phyloP scores from a whole-genome alignment of 371 early-diverging fungal species.

The Saksenaea vasiformis region DNA sequence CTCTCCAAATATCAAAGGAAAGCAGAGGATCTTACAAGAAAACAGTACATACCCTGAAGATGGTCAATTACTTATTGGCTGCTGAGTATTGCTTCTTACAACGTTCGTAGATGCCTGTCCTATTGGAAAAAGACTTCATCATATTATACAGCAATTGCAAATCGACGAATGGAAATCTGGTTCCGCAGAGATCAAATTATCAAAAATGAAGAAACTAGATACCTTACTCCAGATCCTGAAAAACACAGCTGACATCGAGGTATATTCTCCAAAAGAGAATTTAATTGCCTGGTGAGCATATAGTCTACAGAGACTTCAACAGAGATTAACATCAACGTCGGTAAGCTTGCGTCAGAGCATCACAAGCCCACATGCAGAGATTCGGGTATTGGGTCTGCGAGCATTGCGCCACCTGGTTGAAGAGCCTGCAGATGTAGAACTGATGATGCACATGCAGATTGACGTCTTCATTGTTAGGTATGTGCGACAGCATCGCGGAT shows the following conservation, averaged over 20 bases:
- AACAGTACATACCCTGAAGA: slow-evolving; percentile 49
- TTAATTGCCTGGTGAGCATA: slow-evolving; percentile 34
- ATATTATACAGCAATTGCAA: slow-evolving; percentile 33
- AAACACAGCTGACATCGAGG: slow-evolving; percentile 43
- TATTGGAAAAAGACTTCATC: slow-evolving; percentile 34
- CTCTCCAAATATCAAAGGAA: slow-evolving; percentile 34
- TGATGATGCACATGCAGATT: slow-evolving; percentile 55
- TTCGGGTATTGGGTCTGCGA: slow-evolving; percentile 56
- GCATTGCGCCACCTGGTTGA: slow-evolving; percentile 58
- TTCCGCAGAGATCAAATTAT: slow-evolving; percentile 27
- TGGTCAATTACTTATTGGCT: slow-evolving; percentile 21
- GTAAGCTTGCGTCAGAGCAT: slow-evolving; percentile 57
- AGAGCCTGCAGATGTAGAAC: slow-evolving; percentile 37
- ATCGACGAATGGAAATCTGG: slow-evolving; percentile 42
- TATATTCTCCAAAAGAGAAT: slow-evolving; percentile 34
- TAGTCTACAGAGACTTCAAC: not conserved
- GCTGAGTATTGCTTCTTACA: not conserved
- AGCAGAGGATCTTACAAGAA: slow-evolving; percentile 39
- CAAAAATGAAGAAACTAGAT: slow-evolving; percentile 41
- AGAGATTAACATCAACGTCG: not conserved
- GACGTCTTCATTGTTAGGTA: slow-evolving; percentile 71
- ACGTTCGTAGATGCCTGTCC: slow-evolving; percentile 40
- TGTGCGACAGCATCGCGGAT: not conserved
- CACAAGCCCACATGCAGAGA: slow-evolving; percentile 53
- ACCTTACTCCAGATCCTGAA: slow-evolving; percentile 43